Evolutionary conservation across 495 filamentous ascomycete genomes (phyloP), one percentile per base, ranked within the genome.

Genomic region (Penicillium alfredii): DNA sequence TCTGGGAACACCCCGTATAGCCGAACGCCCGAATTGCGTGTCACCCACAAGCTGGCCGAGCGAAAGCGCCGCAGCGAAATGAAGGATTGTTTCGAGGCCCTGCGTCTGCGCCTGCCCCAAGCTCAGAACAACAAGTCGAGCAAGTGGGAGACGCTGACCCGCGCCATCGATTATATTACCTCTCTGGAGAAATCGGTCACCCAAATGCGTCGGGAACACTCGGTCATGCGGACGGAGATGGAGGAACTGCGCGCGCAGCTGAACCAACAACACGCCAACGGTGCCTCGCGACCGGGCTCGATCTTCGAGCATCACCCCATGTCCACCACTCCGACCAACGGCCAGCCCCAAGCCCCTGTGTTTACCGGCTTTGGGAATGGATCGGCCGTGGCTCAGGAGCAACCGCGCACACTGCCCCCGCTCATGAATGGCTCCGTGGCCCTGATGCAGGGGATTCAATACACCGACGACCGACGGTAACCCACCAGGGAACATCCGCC

Each of bases 141-240:
- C 53, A 99, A 99, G 62, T 99, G 93, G 93, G 92, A 99, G 52
- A 94, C 94, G 21, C 60, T 99, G n/a, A 93, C 86, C 6, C 30
- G 48, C 49, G 69, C 66, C 12, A 69, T 70, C 21, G 68, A 69
- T 17, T 70, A 70, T 27, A 69, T 71, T 23, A 42, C 27, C 6
- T 45, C 49, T 5, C 33, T 70, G 17, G 67, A 69, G 37, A 63
- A 64, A 25, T 50, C 55, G 10, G 28, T 61, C 0, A 44, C 38
- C 15, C 52, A 45, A 30, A 45, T 33, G 6, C 62, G 59, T 19
- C 58, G 56, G 8, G 63, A 70, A 25, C 80, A 77, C 48, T 75
- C 42, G 53, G 61, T 47, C 58, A 47, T 81, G 38, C 71, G 72
- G 25, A 56, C 62, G 15, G 78, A 84, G 40, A 32, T 69, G 5